Conservation (phyloP, 768 basidiomycete species). For the Dendrothele bispora region DNA sequence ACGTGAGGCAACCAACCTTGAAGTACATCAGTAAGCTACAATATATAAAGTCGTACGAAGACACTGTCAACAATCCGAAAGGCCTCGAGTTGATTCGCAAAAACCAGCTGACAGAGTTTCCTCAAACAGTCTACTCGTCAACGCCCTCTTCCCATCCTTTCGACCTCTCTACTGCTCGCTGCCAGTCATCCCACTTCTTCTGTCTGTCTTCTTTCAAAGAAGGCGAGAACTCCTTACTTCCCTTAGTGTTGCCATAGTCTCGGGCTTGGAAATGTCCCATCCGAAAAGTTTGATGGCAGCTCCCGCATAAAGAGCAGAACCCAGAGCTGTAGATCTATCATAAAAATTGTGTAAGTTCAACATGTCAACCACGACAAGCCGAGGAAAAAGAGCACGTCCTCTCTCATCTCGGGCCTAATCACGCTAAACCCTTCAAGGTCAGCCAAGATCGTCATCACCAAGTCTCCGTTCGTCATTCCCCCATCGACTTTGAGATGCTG, state of each 20-base stretch:
- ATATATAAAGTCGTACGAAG: too few relatives aligned
- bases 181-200: constrained; percentile 78
- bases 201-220: constrained; percentile 49
- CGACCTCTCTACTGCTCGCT: constrained; percentile 82
- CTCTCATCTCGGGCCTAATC: constrained; percentile 92
- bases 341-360: too few relatives aligned
- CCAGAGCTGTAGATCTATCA: constrained; percentile 86
- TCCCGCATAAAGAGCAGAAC: constrained; percentile 91
- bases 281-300: constrained; percentile 85
- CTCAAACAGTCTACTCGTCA: constrained; percentile 13
- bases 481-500: constrained; percentile 93
- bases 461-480: constrained; percentile 92
- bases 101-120: too few relatives aligned
- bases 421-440: constrained; percentile 92
- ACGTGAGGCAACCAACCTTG: too few relatives aligned
- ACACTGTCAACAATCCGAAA: too few relatives aligned
- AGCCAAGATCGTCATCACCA: constrained; percentile 83
- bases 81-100: too few relatives aligned
- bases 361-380: too few relatives aligned
- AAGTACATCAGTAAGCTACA: too few relatives aligned
- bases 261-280: constrained; percentile 84
- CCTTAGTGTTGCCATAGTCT: constrained; percentile 85
- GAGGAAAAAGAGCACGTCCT: constrained; percentile 51
- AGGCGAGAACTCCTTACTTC: constrained; percentile 70
- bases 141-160: constrained; percentile 74